Conservation (phyloP, 176 grass and related monocot genomes). For the Aegilops tauschii region DNA sequence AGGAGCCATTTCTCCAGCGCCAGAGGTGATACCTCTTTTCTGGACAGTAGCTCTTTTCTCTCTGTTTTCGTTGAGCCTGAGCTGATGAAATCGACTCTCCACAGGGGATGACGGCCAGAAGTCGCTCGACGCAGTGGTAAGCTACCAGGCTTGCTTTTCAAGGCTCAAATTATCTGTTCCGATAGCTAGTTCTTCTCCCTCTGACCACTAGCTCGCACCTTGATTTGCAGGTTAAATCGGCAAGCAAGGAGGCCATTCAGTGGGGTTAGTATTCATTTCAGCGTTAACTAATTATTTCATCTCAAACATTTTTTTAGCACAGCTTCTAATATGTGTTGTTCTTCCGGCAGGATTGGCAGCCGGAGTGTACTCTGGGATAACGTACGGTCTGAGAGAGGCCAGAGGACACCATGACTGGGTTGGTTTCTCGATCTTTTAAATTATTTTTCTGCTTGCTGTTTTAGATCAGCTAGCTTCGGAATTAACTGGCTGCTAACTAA, state of each 20-base stretch:
- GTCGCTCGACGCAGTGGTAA: constrained; percentile 83
- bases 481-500: not conserved
- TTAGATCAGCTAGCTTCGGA: not conserved
- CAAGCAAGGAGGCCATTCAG: constrained; percentile 79
- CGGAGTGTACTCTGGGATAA: constrained; percentile 76
- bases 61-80: not conserved
- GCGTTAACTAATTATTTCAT: not conserved
- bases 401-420: constrained; percentile 89
- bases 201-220: not conserved
- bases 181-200: no score
- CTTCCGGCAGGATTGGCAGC: constrained; percentile 55
- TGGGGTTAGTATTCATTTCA: constrained; percentile 48
- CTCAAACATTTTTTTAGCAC: no score
- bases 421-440: not conserved
- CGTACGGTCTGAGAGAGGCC: constrained; percentile 74
- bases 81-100: not conserved
- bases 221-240: constrained; percentile 61
- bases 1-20: constrained; percentile 58
- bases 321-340: not conserved
- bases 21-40: not conserved
- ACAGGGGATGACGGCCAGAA: constrained; percentile 75
- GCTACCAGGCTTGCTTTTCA: not conserved
- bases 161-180: not conserved
- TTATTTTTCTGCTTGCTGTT: not conserved
- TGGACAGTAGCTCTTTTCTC: not conserved